Evolutionary conservation across 2,329 filamentous ascomycete species (phyloP), one percentile per base, ranked within the genome.

Genomic region (Raffaelea ambrosiae): DNA sequence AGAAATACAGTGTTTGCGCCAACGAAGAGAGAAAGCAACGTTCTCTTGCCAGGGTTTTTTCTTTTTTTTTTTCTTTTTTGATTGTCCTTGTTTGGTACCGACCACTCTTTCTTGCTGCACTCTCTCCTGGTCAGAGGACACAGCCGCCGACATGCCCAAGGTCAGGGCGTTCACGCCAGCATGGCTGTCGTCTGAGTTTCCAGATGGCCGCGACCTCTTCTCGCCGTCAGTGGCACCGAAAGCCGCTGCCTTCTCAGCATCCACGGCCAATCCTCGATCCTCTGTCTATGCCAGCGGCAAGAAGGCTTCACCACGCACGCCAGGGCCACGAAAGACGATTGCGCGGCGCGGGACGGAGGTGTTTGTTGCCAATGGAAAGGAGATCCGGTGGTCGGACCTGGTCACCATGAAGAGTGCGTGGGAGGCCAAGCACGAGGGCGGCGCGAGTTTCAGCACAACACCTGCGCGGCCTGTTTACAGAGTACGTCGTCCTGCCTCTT

Each of bases 341-440:
- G 90, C 89, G 10, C 81, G 79, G 44, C 76, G 91, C 50, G 89
- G 86, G 16, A 88, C 86, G 1, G 90, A 98, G 59, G 71, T 97
- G 10, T 97, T 97, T 61, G 82, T 88, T 13, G 90, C 89, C 19
- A 83, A 86, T 38, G 90, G 90, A 43, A 90, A 85, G 57, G 88
- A 97, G 65, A 85, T 98, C 52, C 78, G 90, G 63, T 98, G 93
- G 89, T 84, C 86, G 10, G 88, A 95, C 65, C 68, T 98, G 48
- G 79, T 81, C 45, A 79, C 83, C 50, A 65, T 97, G 59, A 95
- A 94, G 69, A 86, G 82, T 52, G 61, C 63, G 46, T 75, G 68
- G 66, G 67, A 71, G 19, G 18, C 26, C 26, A 13, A 29, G 26
- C 26, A 29, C 13, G 26, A 29, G 26, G 26, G 26, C 26, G 26